These are phyloP conservation scores for Cladorrhinum sp. DNA, from an alignment of 2,329 filamentous ascomycete genomes.

Conservation along the genomic window DNA sequence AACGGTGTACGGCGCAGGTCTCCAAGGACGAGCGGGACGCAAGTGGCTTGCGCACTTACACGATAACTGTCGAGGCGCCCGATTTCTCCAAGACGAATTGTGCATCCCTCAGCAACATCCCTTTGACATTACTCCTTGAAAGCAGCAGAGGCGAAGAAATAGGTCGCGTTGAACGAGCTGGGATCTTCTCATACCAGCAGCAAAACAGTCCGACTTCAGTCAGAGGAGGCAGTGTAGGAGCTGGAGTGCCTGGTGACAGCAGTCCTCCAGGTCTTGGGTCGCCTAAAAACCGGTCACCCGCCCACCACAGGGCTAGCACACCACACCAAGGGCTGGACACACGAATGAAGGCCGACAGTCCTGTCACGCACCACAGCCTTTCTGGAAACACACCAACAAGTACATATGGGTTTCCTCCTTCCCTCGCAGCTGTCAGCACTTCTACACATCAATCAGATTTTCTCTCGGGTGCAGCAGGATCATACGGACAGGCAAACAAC, in stretches of 20 bases:
- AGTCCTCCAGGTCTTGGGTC: slow-evolving; percentile 41
- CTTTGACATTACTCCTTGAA: slow-evolving; percentile 53
- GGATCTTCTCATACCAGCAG: slow-evolving; percentile 44
- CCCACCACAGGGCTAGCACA: slow-evolving; percentile 40
- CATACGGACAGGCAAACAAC: slow-evolving; percentile 42
- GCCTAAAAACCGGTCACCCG: slow-evolving; percentile 44
- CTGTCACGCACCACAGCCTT: slow-evolving; percentile 28
- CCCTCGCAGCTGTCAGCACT: slow-evolving; percentile 49
- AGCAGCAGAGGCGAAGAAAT: slow-evolving; percentile 51
- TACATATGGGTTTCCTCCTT: slow-evolving; percentile 54
- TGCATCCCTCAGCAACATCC: slow-evolving; percentile 46
- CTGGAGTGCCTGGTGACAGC: slow-evolving; percentile 29
- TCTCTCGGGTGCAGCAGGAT: slow-evolving; percentile 28
- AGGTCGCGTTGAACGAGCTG: slow-evolving; percentile 45
- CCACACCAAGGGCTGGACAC: slow-evolving; percentile 33
- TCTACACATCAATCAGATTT: slow-evolving; percentile 34
- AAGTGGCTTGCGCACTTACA: slow-evolving; percentile 64
- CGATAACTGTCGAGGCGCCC: slow-evolving; percentile 69
- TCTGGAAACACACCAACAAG: slow-evolving; percentile 47
- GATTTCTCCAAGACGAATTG: slow-evolving; percentile 51
- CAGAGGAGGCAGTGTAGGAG: slow-evolving; percentile 28
- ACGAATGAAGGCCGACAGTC: slow-evolving; percentile 31
- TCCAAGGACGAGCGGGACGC: slow-evolving; percentile 57
- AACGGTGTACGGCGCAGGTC: slow-evolving; percentile 66
- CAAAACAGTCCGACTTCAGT: slow-evolving; percentile 24